Evolutionary conservation across 2,329 filamentous ascomycete genomes (phyloP).

Genomic region (Magnaporthiopsis rhizophila): DNA sequence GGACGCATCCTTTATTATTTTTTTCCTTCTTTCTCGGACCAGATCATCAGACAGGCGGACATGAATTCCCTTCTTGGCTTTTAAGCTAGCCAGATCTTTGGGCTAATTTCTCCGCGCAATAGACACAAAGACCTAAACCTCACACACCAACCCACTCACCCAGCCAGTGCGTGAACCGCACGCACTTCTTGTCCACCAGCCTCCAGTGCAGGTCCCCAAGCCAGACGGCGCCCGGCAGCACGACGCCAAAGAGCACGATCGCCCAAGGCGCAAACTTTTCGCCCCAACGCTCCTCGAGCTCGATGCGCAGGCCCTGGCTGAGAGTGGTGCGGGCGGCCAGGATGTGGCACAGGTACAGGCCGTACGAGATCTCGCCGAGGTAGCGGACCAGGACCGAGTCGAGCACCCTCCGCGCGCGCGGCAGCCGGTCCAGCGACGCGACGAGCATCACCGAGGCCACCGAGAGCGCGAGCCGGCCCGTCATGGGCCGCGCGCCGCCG

Average conservation of each 20-base stretch:
- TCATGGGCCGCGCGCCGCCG: too few species aligned
- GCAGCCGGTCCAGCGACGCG: not conserved
- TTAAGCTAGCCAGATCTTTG: too few species aligned
- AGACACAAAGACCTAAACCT: not conserved
- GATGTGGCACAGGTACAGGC: not conserved
- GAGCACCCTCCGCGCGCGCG: not conserved
- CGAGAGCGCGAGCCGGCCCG: not conserved
- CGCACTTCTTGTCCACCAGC: conserved; percentile 1
- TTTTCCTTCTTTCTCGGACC: too few species aligned
- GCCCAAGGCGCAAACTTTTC: not conserved
- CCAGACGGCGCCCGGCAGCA: not conserved
- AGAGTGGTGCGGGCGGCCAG: not conserved
- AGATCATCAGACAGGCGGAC: too few species aligned
- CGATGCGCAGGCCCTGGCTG: not conserved
- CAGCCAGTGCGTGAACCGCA: not conserved
- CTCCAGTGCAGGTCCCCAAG: conserved; percentile 1
- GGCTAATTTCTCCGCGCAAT: too few species aligned
- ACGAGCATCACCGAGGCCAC: not conserved
- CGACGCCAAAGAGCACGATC: not conserved
- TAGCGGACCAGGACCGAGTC: not conserved
- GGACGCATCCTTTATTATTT: too few species aligned
- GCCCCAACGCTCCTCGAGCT: not conserved
- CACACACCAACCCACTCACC: not conserved
- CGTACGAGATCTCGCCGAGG: conserved; percentile 3
- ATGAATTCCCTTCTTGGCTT: too few species aligned